Evolutionary conservation across 768 basidiomycete species (phyloP).

Genomic region (Leucosporidium scottii): DNA sequence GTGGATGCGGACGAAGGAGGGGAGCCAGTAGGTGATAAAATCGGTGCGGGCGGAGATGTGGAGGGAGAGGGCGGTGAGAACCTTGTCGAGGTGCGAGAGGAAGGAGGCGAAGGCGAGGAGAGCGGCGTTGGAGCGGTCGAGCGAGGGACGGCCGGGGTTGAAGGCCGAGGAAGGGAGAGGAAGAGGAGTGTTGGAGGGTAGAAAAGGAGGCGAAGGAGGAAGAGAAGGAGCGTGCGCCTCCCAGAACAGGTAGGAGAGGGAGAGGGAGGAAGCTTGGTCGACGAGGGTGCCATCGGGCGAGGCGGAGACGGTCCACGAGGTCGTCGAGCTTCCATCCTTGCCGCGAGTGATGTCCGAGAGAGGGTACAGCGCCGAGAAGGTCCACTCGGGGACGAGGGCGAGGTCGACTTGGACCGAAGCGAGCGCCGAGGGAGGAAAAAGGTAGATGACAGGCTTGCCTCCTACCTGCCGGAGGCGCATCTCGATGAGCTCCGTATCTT

Average conservation of each 20-base stretch:
- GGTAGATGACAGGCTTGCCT: conserved; percentile 45
- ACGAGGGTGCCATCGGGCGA: conserved; percentile 40
- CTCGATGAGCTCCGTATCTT: no score
- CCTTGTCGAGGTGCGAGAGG: conserved; percentile 44
- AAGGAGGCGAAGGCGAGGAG: conserved; percentile 40
- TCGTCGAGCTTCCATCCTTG: not conserved
- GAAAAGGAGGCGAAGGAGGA: not conserved
- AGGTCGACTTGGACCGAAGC: conserved; percentile 39
- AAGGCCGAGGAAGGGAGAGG: not conserved
- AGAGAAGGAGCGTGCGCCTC: conserved; percentile 30
- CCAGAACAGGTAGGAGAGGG: conserved; percentile 46
- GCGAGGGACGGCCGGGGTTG: conserved; percentile 9
- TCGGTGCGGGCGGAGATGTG: conserved; percentile 48
- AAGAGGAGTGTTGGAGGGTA: not conserved
- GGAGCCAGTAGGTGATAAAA: conserved; percentile 53
- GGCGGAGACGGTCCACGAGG: conserved; percentile 42
- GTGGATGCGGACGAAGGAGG: conserved; percentile 42
- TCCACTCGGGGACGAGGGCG: conserved; percentile 42
- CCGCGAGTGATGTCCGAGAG: not conserved
- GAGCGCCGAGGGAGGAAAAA: conserved; percentile 39
- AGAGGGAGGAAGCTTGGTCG: conserved; percentile 39
- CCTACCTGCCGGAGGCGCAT: not conserved
- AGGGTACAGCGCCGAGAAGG: conserved; percentile 43
- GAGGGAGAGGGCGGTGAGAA: conserved; percentile 42
- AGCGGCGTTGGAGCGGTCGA: conserved; percentile 36